Evolutionary conservation across 352 stramenopile genomes (phyloP), one percentile per base, ranked within the genome.

Genomic region (Globisporangium echinulatum): DNA sequence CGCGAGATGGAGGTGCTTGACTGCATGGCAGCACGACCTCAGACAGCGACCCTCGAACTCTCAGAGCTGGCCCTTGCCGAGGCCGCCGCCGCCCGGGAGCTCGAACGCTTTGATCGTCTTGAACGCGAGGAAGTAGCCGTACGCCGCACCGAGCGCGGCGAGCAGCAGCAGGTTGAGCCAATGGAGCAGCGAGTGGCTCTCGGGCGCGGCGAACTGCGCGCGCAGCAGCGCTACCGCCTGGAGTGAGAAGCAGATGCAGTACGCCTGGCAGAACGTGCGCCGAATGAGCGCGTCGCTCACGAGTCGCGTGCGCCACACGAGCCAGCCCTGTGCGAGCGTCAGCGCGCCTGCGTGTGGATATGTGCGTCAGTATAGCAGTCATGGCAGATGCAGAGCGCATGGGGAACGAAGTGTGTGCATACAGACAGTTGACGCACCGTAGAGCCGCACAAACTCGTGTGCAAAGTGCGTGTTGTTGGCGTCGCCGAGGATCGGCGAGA

Each of bases 21-120:
- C 25, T 33, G 25, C 25, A 1, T 33, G 25, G 25, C 25, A 33
- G 25, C 25, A 33, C 25, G 25, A 33, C 25, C 25, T 48, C 43
- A 7, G 25, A 1, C 38, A 9, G 1, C 5, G 42, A 47, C 10
- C 11, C 25, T 33, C 25, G 43, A 7, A 17, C 6, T 3, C 38
- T 82, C 64, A 91, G 40, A 87, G 60, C 25, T 69, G 39, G 14
- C 69, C 67, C 58, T 87, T 89, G 47, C 79, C 69, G 51, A 77
- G 71, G 52, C 76, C 79, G 19, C 54, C 47, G 4, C 46, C 49
- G 40, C 58, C 51, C 0, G 85, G 85, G 33, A 94, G 68, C 61
- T 94, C 85, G 53, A 94, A 94, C 33, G 82, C 82, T 69, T 94
- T 94, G 67, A 92, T 92, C 58, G 85, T 90, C 77, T 90, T 92